phyloP scores from a whole-genome alignment of 345 rosid species.

The Hibiscus mutabilis region DNA sequence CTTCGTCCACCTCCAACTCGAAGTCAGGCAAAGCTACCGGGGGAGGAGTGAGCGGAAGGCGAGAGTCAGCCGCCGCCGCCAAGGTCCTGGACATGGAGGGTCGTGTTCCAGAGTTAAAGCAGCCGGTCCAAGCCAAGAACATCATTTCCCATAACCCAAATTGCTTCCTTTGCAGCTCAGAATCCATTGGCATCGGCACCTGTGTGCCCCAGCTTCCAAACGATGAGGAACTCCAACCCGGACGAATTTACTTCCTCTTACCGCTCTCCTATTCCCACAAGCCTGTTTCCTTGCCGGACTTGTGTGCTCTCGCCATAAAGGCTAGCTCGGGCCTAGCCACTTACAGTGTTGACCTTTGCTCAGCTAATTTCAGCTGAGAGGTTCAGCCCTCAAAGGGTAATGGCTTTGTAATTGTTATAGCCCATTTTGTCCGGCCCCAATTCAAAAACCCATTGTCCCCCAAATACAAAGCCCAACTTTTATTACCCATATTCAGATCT shows the following conservation, averaged over 20 bases:
- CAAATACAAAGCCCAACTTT: too few species aligned
- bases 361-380: background rate
- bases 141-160: constrained; percentile 22
- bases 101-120: constrained; percentile 20
- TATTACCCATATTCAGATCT: too few species aligned
- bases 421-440: too few species aligned
- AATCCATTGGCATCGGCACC: constrained; percentile 23
- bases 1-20: constrained; percentile 13
- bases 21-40: background rate
- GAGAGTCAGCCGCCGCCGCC: constrained; percentile 5
- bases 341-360: constrained; percentile 6
- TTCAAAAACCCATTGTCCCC: too few species aligned
- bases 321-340: constrained; percentile 19
- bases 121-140: constrained; percentile 15
- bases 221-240: constrained; percentile 32
- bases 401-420: background rate
- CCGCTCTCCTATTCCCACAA: constrained; percentile 20
- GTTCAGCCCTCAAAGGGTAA: background rate
- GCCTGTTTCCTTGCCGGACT: constrained; percentile 23
- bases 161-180: constrained; percentile 32
- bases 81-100: constrained; percentile 22
- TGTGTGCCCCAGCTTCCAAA: constrained; percentile 19
- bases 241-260: constrained; percentile 31
- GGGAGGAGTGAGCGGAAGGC: background rate
- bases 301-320: constrained; percentile 31